A percentile compares a stretch with the other conserved stretches of the same genome.
These are phyloP conservation scores for Hypoxylon rubiginosum DNA, from an alignment of 2,329 filamentous ascomycete species.

Conservation along the genomic window DNA sequence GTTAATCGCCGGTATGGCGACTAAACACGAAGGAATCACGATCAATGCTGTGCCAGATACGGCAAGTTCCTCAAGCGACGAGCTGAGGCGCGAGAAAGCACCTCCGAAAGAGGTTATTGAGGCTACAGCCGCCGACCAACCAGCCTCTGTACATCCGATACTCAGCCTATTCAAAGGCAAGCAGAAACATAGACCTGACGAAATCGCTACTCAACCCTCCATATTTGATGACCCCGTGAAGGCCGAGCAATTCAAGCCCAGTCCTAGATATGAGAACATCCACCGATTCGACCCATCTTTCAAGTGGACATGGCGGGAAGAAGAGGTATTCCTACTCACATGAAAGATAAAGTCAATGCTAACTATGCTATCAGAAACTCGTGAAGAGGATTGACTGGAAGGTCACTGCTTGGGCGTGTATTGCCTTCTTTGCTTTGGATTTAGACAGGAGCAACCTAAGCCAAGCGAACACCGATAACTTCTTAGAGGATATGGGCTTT, in stretches of 20 bases:
- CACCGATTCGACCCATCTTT: conserved; percentile 29
- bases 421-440: conserved; percentile 67
- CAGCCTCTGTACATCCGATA: conserved; percentile 6
- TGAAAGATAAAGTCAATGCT: neutral
- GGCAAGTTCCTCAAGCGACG: conserved; percentile 19
- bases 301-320: conserved; percentile 18
- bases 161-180: conserved; percentile 5
- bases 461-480: conserved; percentile 51
- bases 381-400: conserved; percentile 61
- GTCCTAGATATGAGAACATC: conserved; percentile 17
- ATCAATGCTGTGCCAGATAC: neutral
- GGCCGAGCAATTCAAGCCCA: conserved; percentile 20
- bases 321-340: conserved; percentile 9
- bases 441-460: conserved; percentile 62
- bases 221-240: conserved; percentile 17
- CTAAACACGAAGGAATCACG: conserved; percentile 6
- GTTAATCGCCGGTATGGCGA: conserved; percentile 2
- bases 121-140: neutral
- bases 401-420: conserved; percentile 64
- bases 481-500: conserved; percentile 51
- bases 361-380: conserved; percentile 5
- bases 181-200: conserved; percentile 7
- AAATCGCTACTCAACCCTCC: conserved; percentile 22
- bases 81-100: conserved; percentile 8
- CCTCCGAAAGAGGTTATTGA: conserved; percentile 5